A percentile compares a stretch with the other conserved stretches of the same genome.
phyloP scores from a whole-genome alignment of 2,329 filamentous ascomycete genomes.

The Didymella exigua region DNA sequence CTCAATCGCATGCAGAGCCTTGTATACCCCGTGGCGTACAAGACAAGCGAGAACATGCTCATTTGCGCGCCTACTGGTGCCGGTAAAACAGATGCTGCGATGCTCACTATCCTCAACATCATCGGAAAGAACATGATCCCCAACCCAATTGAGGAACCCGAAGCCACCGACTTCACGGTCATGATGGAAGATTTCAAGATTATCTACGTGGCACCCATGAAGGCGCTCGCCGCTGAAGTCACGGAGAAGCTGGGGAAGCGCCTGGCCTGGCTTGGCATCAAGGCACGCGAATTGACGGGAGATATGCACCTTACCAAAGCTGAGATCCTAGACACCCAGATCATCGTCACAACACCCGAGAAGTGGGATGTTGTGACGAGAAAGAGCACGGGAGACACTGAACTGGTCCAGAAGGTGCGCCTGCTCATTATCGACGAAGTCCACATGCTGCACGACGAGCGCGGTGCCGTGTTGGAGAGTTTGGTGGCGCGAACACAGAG shows the following conservation, averaged over 20 bases:
- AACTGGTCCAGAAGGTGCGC: conserved; percentile 95
- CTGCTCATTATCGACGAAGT: conserved; percentile 98
- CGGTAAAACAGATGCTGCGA: conserved; percentile 97
- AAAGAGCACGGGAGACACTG: conserved; percentile 96
- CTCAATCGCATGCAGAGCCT: conserved; percentile 98
- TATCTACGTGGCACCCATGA: conserved; percentile 99
- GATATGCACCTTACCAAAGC: conserved; percentile 99
- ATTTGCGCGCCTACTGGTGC: conserved; percentile 97
- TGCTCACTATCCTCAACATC: conserved; percentile 92
- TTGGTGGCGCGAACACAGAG: conserved; percentile 92
- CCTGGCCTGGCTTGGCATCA: conserved; percentile 89
- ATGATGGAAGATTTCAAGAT: conserved; percentile 92
- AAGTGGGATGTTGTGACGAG: conserved; percentile 99
- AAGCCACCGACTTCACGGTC: conserved; percentile 80
- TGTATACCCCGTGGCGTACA: conserved; percentile 93
- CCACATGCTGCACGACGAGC: conserved; percentile 98
- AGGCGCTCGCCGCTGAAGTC: conserved; percentile 93
- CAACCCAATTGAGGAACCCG: conserved; percentile 74
- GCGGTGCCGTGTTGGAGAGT: conserved; percentile 93
- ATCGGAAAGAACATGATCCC: conserved; percentile 85
- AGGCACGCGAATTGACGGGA: conserved; percentile 91
- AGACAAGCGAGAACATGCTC: conserved; percentile 96
- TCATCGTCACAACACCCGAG: conserved; percentile 97
- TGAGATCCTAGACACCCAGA: conserved; percentile 94
- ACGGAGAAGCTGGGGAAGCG: conserved; percentile 92